Base-by-base conservation (phyloP, 2,329 filamentous ascomycete species). In the Basipetospora sp. region DNA sequence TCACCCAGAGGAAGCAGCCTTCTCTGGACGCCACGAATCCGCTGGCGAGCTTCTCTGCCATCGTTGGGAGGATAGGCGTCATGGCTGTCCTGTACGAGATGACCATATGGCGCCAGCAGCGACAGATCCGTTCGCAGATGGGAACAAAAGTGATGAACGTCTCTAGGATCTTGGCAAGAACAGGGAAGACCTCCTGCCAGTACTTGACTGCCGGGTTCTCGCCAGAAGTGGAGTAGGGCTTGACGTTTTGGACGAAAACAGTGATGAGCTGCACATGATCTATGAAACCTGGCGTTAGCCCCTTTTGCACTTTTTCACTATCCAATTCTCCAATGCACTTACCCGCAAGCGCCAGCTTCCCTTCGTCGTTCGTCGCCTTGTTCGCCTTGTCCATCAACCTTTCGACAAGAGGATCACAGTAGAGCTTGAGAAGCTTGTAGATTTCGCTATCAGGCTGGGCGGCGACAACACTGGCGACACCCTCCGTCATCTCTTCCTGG, bases 1-100 rank as follows among this genome's bases (percentile, higher is more conserved):
- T 94, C 1, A 90, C 88, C 90, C 90, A 98, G n/a, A 98, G 67
- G 68, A 98, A 98, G 55, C 88, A 94, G 10, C 90, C 90, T 58
- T 98, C 88, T 43, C 78, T 74, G 9, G 88, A 94, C 14, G 73
- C 70, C 39, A 80, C 71, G 54, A 98, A 98, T 4, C 88, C 87
- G 44, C 69, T 71, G 1, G 84, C 84, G 41, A 98, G 71, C 57
- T 88, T 92, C 48, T 88, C 82, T 14, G 90, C 92, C 59, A 98
- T 76, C 15, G 76, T 71, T 1, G 82, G 81, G 31, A 98, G 69
- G 32, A 98, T 63, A 17, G 88, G 86, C 11, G 80, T 74, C 66
- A 92, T 93, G 36, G 81, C 81, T 2, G 80, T 90, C 46, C 90
- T 76, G 58, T 96, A 96, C 0, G 87, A 94, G 42, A 96, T 85